Conservation (phyloP, 2,329 filamentous ascomycete genomes). For the Penicillium freii region DNA sequence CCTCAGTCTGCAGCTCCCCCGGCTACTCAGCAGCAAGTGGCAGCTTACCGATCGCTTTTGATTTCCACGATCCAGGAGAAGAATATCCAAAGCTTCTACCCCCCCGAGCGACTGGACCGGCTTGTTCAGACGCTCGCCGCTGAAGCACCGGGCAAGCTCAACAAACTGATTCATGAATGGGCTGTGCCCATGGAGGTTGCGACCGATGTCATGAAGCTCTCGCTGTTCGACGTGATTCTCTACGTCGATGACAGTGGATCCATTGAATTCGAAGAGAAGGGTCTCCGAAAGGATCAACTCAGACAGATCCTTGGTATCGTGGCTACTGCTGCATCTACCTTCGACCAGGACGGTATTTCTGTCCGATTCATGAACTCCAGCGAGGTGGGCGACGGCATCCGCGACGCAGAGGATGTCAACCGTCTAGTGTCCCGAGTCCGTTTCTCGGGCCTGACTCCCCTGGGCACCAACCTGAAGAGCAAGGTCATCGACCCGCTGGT, state of each 20-base stretch:
- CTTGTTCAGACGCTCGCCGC: constrained; percentile 34
- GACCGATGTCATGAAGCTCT: constrained; percentile 62
- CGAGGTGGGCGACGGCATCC: constrained; percentile 54
- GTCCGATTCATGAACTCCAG: constrained; percentile 69
- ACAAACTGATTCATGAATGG: constrained; percentile 57
- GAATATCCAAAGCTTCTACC: constrained; percentile 58
- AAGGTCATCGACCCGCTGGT: constrained; percentile 65
- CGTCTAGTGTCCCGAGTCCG: constrained; percentile 57
- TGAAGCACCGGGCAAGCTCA: constrained; percentile 47
- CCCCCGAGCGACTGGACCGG: constrained; percentile 48
- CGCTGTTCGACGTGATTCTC: constrained; percentile 61
- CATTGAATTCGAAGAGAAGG: constrained; percentile 67
- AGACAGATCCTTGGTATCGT: constrained; percentile 63
- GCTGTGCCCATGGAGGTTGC: constrained; percentile 59
- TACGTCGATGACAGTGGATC: constrained; percentile 69
- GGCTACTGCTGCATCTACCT: constrained; percentile 64
- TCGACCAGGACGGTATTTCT: constrained; percentile 66
- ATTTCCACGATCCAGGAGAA: constrained; percentile 60
- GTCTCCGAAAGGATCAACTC: constrained; percentile 65
- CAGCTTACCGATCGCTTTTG: constrained; percentile 57
- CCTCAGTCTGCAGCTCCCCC: constrained; percentile 34
- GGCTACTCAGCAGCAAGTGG: constrained; percentile 51
- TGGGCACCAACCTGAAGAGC: constrained; percentile 61
- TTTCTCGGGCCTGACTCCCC: constrained; percentile 65
- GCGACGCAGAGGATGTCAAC: constrained; percentile 57